Evolutionary conservation across 148 eudicot species (phyloP).

Genomic region (Rhododendron simsii): DNA sequence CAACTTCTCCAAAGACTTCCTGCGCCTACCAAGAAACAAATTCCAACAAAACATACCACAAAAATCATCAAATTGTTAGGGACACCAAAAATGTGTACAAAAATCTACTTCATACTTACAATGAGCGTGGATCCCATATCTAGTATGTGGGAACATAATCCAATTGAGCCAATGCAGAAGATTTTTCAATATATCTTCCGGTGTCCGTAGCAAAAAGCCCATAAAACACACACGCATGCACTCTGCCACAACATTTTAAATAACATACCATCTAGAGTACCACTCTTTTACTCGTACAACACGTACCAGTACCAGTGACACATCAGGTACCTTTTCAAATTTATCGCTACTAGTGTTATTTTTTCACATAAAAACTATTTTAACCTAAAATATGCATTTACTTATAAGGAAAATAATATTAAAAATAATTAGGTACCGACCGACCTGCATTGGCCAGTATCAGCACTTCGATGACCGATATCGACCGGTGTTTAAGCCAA

Average conservation of each 20-base stretch:
- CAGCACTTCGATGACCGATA: not conserved
- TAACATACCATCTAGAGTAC: not conserved
- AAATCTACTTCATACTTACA: not conserved
- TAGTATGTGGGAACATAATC: not conserved
- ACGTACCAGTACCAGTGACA: not conserved
- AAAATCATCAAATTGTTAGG: not conserved
- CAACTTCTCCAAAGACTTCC: conserved; percentile 75
- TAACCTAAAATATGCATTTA: too few relatives aligned
- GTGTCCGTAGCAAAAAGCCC: not conserved
- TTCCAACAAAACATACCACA: not conserved
- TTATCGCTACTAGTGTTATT: not conserved
- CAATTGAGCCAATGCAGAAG: not conserved
- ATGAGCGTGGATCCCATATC: not conserved
- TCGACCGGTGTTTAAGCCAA: not conserved
- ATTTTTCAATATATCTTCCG: not conserved
- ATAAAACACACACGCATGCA: not conserved
- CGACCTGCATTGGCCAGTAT: not conserved
- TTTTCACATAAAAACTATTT: not conserved
- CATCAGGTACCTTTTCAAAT: not conserved
- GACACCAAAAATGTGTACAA: not conserved
- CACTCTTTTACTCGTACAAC: not conserved
- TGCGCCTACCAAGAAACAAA: conserved; percentile 54
- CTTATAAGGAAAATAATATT: not conserved
- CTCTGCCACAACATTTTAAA: not conserved
- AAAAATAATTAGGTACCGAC: not conserved